Conservation (phyloP, 306 rosid species). For the Citrullus colocynthis region DNA sequence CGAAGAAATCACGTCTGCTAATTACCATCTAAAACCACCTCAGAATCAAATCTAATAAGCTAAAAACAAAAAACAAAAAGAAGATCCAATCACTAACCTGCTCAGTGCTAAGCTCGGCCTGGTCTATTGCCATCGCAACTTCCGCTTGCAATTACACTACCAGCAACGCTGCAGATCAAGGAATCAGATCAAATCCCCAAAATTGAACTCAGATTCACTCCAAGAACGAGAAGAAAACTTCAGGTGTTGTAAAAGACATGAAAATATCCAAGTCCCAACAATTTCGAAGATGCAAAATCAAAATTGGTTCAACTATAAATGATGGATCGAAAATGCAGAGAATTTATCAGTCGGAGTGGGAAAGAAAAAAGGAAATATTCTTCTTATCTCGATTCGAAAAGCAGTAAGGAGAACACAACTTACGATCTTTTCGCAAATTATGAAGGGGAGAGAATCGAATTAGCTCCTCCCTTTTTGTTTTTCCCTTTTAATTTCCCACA, state of each 20-base stretch:
- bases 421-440: not conserved
- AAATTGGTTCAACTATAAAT: not conserved
- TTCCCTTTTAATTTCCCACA: not conserved
- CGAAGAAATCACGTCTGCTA: not conserved
- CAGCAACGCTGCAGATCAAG: conserved; percentile 16
- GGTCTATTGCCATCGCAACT: conserved; percentile 37
- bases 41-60: conserved; percentile 16
- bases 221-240: not conserved
- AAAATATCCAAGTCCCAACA: not conserved
- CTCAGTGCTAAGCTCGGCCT: conserved; percentile 68
- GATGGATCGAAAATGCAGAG: not conserved
- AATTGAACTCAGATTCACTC: not conserved
- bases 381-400: not conserved
- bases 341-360: not conserved
- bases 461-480: not conserved
- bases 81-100: conserved; percentile 42
- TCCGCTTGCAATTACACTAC: conserved; percentile 11
- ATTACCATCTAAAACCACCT: not conserved
- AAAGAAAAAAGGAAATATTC: not conserved
- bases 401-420: not conserved
- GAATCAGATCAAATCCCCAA: not conserved
- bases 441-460: not conserved
- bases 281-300: no score
- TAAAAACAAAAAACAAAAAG: not conserved
- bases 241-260: not conserved